Conservation (phyloP, 2,329 filamentous ascomycete genomes). For the Colletotrichum australisinense region DNA sequence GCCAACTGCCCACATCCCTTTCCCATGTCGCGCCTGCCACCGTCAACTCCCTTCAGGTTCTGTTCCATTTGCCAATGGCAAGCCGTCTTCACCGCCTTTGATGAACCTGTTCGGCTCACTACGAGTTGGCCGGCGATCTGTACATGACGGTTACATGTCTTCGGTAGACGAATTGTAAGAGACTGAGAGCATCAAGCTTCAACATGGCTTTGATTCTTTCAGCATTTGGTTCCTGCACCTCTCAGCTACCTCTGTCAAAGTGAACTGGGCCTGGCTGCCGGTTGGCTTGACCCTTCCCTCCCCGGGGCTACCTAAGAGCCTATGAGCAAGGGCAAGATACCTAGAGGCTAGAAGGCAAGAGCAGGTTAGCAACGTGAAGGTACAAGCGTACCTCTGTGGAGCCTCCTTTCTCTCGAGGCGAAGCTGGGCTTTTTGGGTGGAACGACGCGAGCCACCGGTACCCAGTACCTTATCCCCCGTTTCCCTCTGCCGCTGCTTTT, state of each 20-base stretch:
- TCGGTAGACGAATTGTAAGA: background rate
- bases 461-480: background rate
- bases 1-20: constrained; percentile 26
- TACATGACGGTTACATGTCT: background rate
- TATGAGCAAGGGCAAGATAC: background rate
- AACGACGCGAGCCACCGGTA: background rate
- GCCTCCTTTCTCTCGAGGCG: background rate
- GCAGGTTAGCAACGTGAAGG: background rate
- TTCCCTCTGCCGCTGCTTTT: background rate
- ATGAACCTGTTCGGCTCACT: background rate
- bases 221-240: background rate
- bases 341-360: background rate
- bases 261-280: background rate
- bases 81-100: constrained; percentile 30
- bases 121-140: background rate
- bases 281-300: background rate
- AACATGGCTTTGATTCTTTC: background rate
- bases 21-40: background rate
- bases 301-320: background rate
- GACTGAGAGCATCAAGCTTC: background rate
- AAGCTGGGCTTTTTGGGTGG: background rate
- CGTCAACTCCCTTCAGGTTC: background rate
- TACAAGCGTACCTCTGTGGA: background rate
- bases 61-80: background rate
- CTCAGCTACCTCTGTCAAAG: background rate